A percentile compares a stretch with the other conserved stretches of the same genome.
Conservation (phyloP, 768 basidiomycete genomes). For the Lepiota brunneoincarnata region DNA sequence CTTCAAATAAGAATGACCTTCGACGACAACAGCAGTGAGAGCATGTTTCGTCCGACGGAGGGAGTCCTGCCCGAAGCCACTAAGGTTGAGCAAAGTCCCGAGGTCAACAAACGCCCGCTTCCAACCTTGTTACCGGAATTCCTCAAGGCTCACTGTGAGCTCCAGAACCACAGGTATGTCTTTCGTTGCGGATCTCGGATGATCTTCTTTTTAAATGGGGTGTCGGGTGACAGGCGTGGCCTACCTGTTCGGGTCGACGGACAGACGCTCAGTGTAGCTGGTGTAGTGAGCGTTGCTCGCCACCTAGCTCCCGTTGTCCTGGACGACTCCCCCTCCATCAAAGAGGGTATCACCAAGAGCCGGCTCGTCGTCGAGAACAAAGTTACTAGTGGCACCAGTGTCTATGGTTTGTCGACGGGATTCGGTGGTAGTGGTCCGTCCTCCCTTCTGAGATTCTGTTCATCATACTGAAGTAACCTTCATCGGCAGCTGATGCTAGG, state of each 20-base stretch:
- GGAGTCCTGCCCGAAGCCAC: background rate
- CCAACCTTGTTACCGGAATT: constrained; percentile 30
- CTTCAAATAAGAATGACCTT: constrained; percentile 1
- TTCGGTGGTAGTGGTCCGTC: constrained; percentile 69
- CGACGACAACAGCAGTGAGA: background rate
- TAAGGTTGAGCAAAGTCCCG: constrained; percentile 16
- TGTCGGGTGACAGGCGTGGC: constrained; percentile 43
- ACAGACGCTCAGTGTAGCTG: constrained; percentile 60
- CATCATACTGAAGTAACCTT: constrained; percentile 5
- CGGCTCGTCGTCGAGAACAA: constrained; percentile 69
- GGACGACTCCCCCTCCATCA: constrained; percentile 36
- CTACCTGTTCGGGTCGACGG: constrained; percentile 62
- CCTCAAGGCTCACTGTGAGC: constrained; percentile 47
- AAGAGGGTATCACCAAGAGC: constrained; percentile 55
- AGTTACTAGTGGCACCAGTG: constrained; percentile 61
- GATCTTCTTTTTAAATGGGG: constrained; percentile 31
- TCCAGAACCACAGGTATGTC: constrained; percentile 54
- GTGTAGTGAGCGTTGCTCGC: constrained; percentile 66
- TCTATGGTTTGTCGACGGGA: constrained; percentile 82
- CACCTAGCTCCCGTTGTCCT: constrained; percentile 45
- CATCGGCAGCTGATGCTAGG: constrained; percentile 61
- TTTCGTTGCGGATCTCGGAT: constrained; percentile 40
- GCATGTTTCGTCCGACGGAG: background rate
- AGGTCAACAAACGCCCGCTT: constrained; percentile 2
- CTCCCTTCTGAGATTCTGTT: constrained; percentile 5